Evolutionary conservation across 1,284 basidiomycete species (phyloP).

Genomic region (Schizophyllum commune): DNA sequence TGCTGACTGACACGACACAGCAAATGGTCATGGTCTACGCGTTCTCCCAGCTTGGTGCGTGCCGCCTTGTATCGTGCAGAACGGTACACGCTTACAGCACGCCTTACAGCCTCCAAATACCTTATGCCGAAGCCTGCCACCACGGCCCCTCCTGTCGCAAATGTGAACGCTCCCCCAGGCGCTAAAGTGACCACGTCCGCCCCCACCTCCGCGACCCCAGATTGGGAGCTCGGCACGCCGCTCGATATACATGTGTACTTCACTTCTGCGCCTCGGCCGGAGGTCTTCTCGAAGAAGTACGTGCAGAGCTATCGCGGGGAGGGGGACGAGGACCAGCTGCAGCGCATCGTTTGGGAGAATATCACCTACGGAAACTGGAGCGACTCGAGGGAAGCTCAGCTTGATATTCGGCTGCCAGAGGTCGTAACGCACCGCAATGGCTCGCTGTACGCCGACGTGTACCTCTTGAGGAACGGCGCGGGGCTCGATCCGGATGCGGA

Average conservation of each 20-base stretch:
- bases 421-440: conserved; percentile 59
- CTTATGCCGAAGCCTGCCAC: conserved; percentile 27
- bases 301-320: conserved; percentile 21
- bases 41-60: conserved; percentile 55
- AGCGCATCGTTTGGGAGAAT: conserved; percentile 73
- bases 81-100: conserved; percentile 6
- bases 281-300: conserved; percentile 50
- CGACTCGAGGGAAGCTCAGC: conserved; percentile 57
- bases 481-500: conserved; percentile 54
- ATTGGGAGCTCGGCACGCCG: conserved; percentile 51
- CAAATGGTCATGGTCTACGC: conserved; percentile 61
- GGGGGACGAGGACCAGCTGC: conserved; percentile 44
- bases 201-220: conserved; percentile 43
- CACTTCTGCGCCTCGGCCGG: conserved; percentile 49
- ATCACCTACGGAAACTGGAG: conserved; percentile 80
- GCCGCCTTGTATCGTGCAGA: conserved; percentile 2
- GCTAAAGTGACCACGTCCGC: conserved; percentile 25
- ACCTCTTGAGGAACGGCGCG: conserved; percentile 62
- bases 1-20: conserved; percentile 24
- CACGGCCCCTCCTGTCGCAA: conserved; percentile 18
- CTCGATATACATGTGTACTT: conserved; percentile 73
- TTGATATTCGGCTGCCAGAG: conserved; percentile 66
- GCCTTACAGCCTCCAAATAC: conserved; percentile 34
- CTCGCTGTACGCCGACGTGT: conserved; percentile 81
- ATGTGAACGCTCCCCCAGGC: conserved; percentile 11